A percentile compares a stretch with the other conserved stretches of the same genome.
Conservation (phyloP, 306 rosid genomes). For the Castanea mollissima region DNA sequence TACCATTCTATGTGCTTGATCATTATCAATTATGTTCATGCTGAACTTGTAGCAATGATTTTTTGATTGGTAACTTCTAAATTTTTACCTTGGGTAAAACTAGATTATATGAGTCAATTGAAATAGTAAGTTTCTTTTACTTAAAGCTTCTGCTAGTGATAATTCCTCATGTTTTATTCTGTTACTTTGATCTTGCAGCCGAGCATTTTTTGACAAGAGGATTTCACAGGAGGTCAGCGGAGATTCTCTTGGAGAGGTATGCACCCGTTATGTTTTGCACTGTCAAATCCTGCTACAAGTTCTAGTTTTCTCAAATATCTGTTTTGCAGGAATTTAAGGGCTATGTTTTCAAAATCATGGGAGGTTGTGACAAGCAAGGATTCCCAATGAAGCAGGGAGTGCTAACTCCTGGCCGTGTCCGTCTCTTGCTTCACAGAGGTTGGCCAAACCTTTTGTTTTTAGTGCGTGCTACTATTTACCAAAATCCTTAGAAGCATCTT, state of each 20-base stretch:
- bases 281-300: neutral
- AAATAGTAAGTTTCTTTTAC: neutral
- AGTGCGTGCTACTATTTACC: neutral
- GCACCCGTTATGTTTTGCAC: neutral
- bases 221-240: slow-evolving; percentile 66
- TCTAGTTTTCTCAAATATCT: neutral
- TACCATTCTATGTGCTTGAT: neutral
- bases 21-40: neutral
- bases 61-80: neutral
- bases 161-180: neutral
- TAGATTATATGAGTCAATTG: neutral
- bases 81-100: neutral
- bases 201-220: slow-evolving; percentile 60
- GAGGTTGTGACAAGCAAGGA: slow-evolving; percentile 56
- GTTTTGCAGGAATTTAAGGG: slow-evolving; percentile 41
- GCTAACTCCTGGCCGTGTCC: slow-evolving; percentile 43
- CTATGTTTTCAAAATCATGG: slow-evolving; percentile 49
- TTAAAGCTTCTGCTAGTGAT: neutral
- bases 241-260: slow-evolving; percentile 61
- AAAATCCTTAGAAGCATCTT: neutral
- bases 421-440: slow-evolving; percentile 47
- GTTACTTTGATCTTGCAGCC: slow-evolving; percentile 21
- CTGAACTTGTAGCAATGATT: neutral
- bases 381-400: slow-evolving; percentile 61
- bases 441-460: neutral